Evolutionary conservation across 2,329 filamentous ascomycete genomes (phyloP), one percentile per base, ranked within the genome.

Genomic region (Colletotrichum sidae): DNA sequence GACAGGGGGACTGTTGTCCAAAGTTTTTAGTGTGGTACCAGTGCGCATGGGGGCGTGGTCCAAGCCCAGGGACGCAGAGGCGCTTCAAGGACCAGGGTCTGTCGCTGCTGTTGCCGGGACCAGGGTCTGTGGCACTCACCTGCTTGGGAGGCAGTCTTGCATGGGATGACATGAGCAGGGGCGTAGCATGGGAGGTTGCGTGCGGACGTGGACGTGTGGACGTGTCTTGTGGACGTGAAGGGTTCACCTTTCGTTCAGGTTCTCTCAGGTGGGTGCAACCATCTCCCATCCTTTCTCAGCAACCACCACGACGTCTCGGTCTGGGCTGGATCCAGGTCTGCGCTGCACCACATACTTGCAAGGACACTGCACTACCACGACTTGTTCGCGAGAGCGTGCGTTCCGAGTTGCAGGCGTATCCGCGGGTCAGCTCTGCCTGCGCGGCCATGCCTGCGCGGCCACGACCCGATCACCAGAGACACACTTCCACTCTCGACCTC

Each of bases 1-100:
- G 58, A 54, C 58, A 63, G 58, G 65, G 65, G 67, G 37, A 25
- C 11, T 55, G 25, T 38, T 37, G 46, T 41, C 60, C 64, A 52
- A 58, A 53, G 39, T 53, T 59, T 61, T 55, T 67, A 57, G 58
- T 64, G 67, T 60, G 67, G 51, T 60, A 65, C 64, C 64, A 59
- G 46, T 45, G 42, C 57, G 63, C 53, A 57, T 53, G 62, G 62
- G 62, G 52, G 52, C 63, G 58, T 49, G 37, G 63, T 66, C 58
- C 63, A 57, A 66, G 53, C 58, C 58, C 63, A 66, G 63, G 63
- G 58, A 63, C 58, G 63, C 46, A 57, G 57, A 65, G 62, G 58
- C 62, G 53, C 66, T 67, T 44, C 66, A 59, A 55, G 66, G 66
- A 59, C 54, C 63, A 67, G 63, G 66, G 57, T 37, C 37, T 52